Evolutionary conservation across 192 early-diverging fungal species (phyloP), one percentile per base, ranked within the genome.

Genomic region (Coemansia sp.): DNA sequence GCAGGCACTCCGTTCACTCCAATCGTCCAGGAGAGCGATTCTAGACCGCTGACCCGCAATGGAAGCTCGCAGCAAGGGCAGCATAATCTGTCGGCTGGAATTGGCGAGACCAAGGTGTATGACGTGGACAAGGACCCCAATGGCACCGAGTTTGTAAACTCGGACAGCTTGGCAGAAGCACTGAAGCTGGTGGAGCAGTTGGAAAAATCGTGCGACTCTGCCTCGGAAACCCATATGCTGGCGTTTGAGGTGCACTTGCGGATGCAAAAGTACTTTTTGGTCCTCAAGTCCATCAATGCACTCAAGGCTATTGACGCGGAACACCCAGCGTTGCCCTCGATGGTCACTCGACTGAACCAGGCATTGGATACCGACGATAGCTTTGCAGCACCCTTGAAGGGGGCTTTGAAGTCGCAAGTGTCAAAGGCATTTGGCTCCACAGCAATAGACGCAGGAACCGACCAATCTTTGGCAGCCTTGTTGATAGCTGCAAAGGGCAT

Each of bases 181-280:
- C 80, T 86, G 40, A 85, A 86, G 69, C 90, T 93, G 40, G 71
- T 93, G 40, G 80, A 85, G 56, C 84, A 84, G 11, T 76, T 98
- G 12, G 73, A 76, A 26, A 58, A n/a, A 9, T 49, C 37, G 2
- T 54, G 55, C 18, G 53, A 58, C 38, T 23, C 32, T 30, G 63
- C 62, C 45, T 50, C 63, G 7, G 36, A 44, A 20, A 76, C 73
- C 14, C 73, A 76, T 21, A 11, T 61, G 6, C 37, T 60, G 17
- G 66, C 73, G 18, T 69, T 76, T 36, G 66, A 76, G 40, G 66
- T 76, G 32, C 73, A 76, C 38, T 48, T 76, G 63, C 73, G 73
- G 10, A 76, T 76, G 73, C 60, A 59, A 42, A 76, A 76, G 63
- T 76, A 76, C 63, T 76, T 76, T 46, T 44, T 76, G 48, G 73